Base-by-base conservation (phyloP, 495 filamentous ascomycete genomes). In the Bombardia bombarda region DNA sequence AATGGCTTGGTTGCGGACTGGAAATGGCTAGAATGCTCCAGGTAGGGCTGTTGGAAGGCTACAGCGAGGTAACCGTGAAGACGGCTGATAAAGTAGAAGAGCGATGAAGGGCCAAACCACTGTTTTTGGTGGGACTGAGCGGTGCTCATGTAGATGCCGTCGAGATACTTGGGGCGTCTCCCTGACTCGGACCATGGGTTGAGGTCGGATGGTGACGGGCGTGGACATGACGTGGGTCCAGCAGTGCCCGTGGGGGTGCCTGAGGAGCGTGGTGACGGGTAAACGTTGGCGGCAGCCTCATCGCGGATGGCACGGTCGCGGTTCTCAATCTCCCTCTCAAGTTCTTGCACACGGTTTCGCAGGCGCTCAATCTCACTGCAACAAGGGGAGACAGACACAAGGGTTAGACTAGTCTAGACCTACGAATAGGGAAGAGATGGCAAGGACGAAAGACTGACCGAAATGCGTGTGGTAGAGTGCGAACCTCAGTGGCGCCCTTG, bases 291-390 rank as follows among this genome's bases (percentile, higher is more conserved):
- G 10, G 2, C 10, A 10, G 13, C 7, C 3, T 16, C n/a, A 33
- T 40, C 7, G 44, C 31, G 9, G 46, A 32, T 23, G 49, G 22
- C 26, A 9, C 46, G 47, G 8, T 10, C 25, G 34, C 22, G 39
- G 14, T 19, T 42, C 30, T 62, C 36, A 0, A 67, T 43, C 46
- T 67, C 53, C 16, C 53, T 47, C 41, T 72, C 63, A 3, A 70
- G 49, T 30, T 70, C 63, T 23, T 60, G 50, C 32, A 73, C 47
- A 17, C 57, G 54, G 13, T 51, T 39, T 36, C 57, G 52, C 39
- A 74, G 46, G 10, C 56, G 49, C 14, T 70, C 68, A 20, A 72
- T 73, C 41, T 71, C 67, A 22, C 67, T 61, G 43, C 40, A n/a
- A n/a, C n/a, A n/a, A n/a, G n/a, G n/a, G n/a, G n/a, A n/a, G n/a